These are phyloP conservation scores for Ballota nigra DNA, from an alignment of 257 asterid genomes.

Conservation along the genomic window DNA sequence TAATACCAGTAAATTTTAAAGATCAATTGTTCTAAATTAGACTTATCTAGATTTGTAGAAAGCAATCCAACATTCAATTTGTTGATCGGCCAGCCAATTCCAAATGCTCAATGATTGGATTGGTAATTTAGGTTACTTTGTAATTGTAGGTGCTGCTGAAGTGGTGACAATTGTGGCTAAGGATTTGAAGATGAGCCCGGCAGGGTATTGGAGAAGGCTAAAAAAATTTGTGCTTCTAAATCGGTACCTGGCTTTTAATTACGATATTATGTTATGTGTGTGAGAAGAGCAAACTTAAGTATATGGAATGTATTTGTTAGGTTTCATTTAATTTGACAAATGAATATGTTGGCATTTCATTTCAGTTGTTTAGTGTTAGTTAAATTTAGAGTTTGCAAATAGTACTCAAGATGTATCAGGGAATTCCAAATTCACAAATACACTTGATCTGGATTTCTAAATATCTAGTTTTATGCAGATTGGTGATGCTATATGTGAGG, in stretches of 20 bases:
- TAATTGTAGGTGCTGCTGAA: slow-evolving; percentile 55
- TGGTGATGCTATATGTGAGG: slow-evolving; percentile 43
- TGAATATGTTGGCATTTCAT: neutral
- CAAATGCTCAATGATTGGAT: neutral
- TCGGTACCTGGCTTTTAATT: slow-evolving; percentile 39
- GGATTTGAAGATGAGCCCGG: slow-evolving; percentile 72
- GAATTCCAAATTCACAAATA: no score
- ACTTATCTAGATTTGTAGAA: no score
- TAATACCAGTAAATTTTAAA: no score
- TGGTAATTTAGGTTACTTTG: neutral
- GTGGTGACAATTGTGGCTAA: slow-evolving; percentile 59
- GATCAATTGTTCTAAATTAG: no score
- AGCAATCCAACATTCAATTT: no score
- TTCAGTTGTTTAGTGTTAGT: neutral
- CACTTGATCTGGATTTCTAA: neutral
- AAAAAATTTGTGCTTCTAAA: slow-evolving; percentile 54
- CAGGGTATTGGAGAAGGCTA: slow-evolving; percentile 63
- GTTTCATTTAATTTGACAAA: neutral
- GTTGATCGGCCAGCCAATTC: no score
- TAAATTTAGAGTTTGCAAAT: no score
- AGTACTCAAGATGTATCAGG: no score
- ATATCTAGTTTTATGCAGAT: slow-evolving; percentile 43
- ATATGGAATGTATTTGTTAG: neutral
- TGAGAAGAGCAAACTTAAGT: no score
- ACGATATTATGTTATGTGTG: neutral